Conservation (phyloP, 1,139 yeast genomes). For the Pichia sp. region DNA sequence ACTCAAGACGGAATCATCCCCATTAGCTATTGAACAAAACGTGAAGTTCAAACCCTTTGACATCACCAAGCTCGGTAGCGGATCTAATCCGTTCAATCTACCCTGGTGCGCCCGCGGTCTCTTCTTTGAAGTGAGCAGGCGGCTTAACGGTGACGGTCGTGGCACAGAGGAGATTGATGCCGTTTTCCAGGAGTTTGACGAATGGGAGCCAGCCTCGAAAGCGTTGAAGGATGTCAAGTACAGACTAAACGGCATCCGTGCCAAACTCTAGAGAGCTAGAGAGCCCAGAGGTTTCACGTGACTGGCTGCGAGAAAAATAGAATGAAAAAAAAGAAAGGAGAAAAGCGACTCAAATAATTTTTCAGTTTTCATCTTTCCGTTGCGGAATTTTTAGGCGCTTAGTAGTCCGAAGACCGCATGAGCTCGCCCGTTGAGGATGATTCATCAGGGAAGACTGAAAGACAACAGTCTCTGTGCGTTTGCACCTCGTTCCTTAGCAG, state of each 20-base stretch:
- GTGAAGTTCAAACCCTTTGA: conserved; percentile 55
- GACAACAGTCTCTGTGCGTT: too few relatives aligned
- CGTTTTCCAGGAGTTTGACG: conserved; percentile 63
- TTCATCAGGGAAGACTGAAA: too few relatives aligned
- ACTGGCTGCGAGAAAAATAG: too few relatives aligned
- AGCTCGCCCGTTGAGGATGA: too few relatives aligned
- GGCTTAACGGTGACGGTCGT: conserved; percentile 30
- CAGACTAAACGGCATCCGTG: conserved; percentile 66
- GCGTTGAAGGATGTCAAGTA: conserved; percentile 76
- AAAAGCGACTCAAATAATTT: background rate
- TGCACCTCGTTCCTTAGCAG: too few relatives aligned
- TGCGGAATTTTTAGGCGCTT: too few relatives aligned
- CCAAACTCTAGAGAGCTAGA: conserved; percentile 25
- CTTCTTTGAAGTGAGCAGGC: conserved; percentile 43
- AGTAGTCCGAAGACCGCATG: too few relatives aligned
- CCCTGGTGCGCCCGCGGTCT: conserved; percentile 94
- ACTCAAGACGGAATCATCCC: conserved; percentile 59
- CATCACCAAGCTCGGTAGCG: conserved; percentile 53
- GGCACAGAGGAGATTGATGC: conserved; percentile 50
- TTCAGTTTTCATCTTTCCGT: background rate
- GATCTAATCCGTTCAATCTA: conserved; percentile 72
- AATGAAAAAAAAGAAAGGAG: background rate
- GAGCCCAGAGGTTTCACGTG: too few relatives aligned
- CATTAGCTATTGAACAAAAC: conserved; percentile 29
- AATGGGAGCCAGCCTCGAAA: conserved; percentile 83